phyloP scores from a whole-genome alignment of 225 moss, liverwort and hornwort genomes.

The Sphagnum contortum region DNA sequence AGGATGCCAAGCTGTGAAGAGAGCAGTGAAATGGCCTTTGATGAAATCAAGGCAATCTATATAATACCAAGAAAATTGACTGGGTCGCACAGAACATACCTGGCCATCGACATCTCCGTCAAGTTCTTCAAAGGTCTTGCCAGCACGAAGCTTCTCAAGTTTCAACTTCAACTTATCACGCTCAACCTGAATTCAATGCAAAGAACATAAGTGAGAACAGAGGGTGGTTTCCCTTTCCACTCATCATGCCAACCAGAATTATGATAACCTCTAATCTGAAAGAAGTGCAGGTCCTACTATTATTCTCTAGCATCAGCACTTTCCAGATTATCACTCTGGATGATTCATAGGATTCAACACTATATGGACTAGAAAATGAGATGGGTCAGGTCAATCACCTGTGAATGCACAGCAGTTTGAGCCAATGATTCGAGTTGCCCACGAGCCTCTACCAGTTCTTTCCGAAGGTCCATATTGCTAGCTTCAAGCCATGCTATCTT shows the following conservation, averaged over 20 bases:
- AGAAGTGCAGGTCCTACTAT: too few species aligned
- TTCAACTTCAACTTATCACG: slow-evolving; percentile 67
- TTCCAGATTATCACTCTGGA: too few species aligned
- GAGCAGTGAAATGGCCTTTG: too few species aligned
- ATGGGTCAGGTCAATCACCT: slow-evolving; percentile 20
- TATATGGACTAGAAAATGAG: too few species aligned
- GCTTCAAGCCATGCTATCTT: slow-evolving; percentile 86
- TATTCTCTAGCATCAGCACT: too few species aligned
- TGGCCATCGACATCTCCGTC: slow-evolving; percentile 62
- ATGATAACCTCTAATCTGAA: too few species aligned
- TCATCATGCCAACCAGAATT: too few species aligned
- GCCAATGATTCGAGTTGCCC: slow-evolving; percentile 51
- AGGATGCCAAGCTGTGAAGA: too few species aligned
- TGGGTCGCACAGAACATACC: slow-evolving; percentile 14
- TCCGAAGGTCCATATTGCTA: slow-evolving; percentile 71
- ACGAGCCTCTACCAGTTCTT: slow-evolving; percentile 63
- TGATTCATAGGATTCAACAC: too few species aligned
- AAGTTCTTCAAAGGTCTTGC: slow-evolving; percentile 70
- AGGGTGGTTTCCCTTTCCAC: too few species aligned
- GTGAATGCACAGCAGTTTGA: slow-evolving; percentile 62
- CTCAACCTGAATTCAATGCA: slow-evolving; percentile 41
- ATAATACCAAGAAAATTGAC: too few species aligned
- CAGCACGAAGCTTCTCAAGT: slow-evolving; percentile 77
- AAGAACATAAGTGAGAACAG: background rate
- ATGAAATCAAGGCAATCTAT: too few species aligned